These are phyloP conservation scores for Cercospora zeae-maydis DNA, from an alignment of 2,329 filamentous ascomycete species.

Conservation along the genomic window DNA sequence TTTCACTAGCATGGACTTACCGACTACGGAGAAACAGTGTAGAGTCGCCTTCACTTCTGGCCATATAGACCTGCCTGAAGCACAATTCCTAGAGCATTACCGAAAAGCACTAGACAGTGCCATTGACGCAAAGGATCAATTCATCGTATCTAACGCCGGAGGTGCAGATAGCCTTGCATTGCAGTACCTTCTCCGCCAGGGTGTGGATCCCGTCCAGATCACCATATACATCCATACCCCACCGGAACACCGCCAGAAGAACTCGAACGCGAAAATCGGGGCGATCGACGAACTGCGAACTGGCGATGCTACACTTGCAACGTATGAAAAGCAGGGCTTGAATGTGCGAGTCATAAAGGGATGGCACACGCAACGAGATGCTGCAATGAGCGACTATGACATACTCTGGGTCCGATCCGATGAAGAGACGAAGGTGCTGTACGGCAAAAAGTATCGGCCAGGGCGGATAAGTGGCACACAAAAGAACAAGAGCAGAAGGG, in stretches of 20 bases:
- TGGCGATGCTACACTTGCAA: background rate
- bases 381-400: constrained; percentile 12
- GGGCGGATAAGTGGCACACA: constrained; percentile 2
- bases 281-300: background rate
- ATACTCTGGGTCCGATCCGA: constrained; percentile 9
- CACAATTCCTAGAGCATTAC: background rate
- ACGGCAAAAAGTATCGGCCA: constrained; percentile 7
- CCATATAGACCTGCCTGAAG: constrained; percentile 12
- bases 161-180: constrained; percentile 4
- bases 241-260: background rate
- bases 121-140: background rate
- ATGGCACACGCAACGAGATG: constrained; percentile 4
- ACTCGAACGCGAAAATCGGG: background rate
- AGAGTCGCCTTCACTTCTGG: constrained; percentile 9
- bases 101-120: background rate
- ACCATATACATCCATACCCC: constrained; percentile 1
- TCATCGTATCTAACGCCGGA: constrained; percentile 4
- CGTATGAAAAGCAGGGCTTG: background rate
- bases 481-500: constrained; percentile 9
- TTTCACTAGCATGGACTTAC: background rate
- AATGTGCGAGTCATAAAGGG: constrained; percentile 4
- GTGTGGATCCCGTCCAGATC: background rate
- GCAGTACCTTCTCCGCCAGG: background rate
- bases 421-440: constrained; percentile 5
- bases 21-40: background rate